phyloP scores from a whole-genome alignment of 2,329 filamentous ascomycete genomes.

The Epichloe brachyelytri region DNA sequence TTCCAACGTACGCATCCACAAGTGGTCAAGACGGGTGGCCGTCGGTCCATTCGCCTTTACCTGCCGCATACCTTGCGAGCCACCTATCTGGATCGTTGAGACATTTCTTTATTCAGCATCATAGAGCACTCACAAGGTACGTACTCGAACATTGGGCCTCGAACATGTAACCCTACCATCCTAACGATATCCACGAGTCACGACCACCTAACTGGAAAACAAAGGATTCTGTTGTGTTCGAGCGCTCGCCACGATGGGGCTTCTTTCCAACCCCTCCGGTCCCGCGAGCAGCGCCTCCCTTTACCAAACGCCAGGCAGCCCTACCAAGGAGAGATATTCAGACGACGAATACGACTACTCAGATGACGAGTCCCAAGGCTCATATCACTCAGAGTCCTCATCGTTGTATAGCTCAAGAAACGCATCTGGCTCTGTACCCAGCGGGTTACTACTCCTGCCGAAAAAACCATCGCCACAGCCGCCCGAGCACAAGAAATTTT shows the following conservation, averaged over 20 bases:
- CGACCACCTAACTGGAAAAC: neutral
- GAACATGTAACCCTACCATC: neutral
- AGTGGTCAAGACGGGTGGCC: neutral
- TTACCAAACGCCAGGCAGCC: constrained; percentile 34
- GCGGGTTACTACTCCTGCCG: constrained; percentile 31
- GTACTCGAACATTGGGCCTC: neutral
- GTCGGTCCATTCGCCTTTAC: neutral
- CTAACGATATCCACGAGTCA: neutral
- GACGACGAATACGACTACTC: constrained; percentile 37
- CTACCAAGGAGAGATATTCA: constrained; percentile 37
- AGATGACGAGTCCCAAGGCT: constrained; percentile 31
- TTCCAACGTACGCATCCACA: neutral
- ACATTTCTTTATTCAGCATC: neutral
- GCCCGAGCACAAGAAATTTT: constrained; percentile 10
- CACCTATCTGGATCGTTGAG: neutral
- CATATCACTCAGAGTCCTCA: constrained; percentile 22
- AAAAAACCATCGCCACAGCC: constrained; percentile 11
- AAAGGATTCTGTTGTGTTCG: neutral
- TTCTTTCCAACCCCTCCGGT: constrained; percentile 34
- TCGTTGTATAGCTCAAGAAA: constrained; percentile 42
- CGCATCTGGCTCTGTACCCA: constrained; percentile 30
- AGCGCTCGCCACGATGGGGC: constrained; percentile 29
- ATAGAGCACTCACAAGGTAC: neutral
- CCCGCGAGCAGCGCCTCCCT: constrained; percentile 33
- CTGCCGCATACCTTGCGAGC: constrained; percentile 4